phyloP scores from a whole-genome alignment of 768 basidiomycete species.

The Lactarius vividus region DNA sequence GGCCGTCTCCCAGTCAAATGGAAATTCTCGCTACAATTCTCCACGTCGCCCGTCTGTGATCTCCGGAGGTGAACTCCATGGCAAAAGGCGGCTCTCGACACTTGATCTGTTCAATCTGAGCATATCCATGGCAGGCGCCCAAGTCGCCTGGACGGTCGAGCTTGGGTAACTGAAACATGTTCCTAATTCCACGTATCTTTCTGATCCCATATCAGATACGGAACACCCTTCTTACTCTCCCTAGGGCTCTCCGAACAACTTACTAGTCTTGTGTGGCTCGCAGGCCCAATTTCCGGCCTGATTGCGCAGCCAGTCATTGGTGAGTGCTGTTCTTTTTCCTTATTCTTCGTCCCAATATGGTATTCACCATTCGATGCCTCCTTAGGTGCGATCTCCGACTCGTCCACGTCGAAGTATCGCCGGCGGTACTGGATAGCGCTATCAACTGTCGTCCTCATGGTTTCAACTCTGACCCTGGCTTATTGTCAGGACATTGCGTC shows the following conservation, averaged over 20 bases:
- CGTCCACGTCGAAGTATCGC: conserved; percentile 85
- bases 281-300: conserved; percentile 92
- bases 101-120: conserved; percentile 68
- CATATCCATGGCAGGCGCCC: conserved; percentile 91
- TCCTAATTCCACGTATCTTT: not conserved
- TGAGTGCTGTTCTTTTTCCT: conserved; percentile 35
- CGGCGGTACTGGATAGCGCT: conserved; percentile 90
- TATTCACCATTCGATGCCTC: not conserved
- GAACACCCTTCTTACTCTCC: conserved; percentile 87
- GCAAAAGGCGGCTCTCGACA: conserved; percentile 35
- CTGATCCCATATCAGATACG: conserved; percentile 58
- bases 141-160: conserved; percentile 95
- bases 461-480: conserved; percentile 77
- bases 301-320: conserved; percentile 98
- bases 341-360: not conserved
- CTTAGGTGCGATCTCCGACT: conserved; percentile 91
- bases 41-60: conserved; percentile 19
- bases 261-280: conserved; percentile 93
- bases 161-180: conserved; percentile 60
- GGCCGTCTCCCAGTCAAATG: not conserved
- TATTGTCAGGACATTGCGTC: conserved; percentile 74
- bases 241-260: conserved; percentile 83
- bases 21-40: not conserved
- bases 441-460: conserved; percentile 77
- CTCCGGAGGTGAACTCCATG: conserved; percentile 35